phyloP scores from a whole-genome alignment of 2,329 filamentous ascomycete species.

The Sporothrix protearum region DNA sequence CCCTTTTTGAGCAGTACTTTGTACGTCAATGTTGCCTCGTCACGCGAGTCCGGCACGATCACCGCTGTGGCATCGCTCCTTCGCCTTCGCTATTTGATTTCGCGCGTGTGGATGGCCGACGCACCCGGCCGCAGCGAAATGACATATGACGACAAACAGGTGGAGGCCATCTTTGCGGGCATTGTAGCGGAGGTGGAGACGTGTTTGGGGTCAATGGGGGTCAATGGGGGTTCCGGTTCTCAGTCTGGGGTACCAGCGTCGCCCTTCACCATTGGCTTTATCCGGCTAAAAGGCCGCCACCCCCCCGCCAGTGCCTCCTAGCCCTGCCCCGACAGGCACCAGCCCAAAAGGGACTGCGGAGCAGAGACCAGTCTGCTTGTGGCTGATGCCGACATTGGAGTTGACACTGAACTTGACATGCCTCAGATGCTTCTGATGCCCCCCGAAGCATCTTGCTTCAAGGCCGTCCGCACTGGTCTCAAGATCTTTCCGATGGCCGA shows the following conservation, averaged over 20 bases:
- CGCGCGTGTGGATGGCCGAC: constrained; percentile 9
- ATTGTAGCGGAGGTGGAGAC: background rate
- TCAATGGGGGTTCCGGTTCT: background rate
- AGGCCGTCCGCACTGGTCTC: background rate
- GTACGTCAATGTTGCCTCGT: background rate
- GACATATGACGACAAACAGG: background rate
- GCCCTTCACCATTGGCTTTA: constrained; percentile 9
- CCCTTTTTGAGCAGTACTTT: background rate
- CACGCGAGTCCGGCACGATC: background rate
- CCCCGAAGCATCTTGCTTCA: background rate
- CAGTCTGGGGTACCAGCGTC: background rate
- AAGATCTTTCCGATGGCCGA: background rate
- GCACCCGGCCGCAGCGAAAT: background rate
- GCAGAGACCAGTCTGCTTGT: too few relatives aligned
- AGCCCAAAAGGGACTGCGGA: constrained; percentile 13
- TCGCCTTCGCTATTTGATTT: background rate
- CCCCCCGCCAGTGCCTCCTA: background rate
- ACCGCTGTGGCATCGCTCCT: background rate
- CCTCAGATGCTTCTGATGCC: too few relatives aligned
- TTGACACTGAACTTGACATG: too few relatives aligned
- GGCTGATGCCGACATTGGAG: too few relatives aligned
- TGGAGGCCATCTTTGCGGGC: background rate
- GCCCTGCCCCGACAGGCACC: constrained; percentile 1
- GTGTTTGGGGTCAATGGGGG: background rate
- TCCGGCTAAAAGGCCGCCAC: constrained; percentile 9